Evolutionary conservation across 371 early-diverging fungal genomes (phyloP).

Genomic region (Mucor lusitanicus): DNA sequence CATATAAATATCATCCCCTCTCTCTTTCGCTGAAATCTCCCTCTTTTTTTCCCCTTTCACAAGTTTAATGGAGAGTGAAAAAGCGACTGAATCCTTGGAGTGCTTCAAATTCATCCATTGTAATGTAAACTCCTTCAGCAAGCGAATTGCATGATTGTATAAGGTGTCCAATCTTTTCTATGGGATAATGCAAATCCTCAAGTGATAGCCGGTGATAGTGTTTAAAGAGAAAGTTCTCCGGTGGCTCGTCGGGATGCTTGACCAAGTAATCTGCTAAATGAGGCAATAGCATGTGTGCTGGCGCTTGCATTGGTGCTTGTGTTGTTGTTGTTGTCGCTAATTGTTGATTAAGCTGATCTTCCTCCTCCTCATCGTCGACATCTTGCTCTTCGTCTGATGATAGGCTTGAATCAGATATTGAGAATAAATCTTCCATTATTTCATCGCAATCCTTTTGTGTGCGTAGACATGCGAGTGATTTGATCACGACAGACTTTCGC

Average conservation of each 20-base stretch:
- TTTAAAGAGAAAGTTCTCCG: conserved; percentile 10
- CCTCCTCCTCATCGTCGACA: not conserved
- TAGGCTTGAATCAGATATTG: not conserved
- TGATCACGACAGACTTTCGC: not conserved
- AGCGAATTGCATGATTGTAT: not conserved
- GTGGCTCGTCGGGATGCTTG: conserved; percentile 16
- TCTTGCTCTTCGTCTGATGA: conserved; percentile 10
- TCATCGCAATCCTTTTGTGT: conserved; percentile 4
- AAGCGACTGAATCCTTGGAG: conserved; percentile 43
- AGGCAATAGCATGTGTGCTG: conserved; percentile 12
- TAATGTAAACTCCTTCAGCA: conserved; percentile 28
- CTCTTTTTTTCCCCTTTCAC: not conserved
- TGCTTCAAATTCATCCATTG: conserved; percentile 46
- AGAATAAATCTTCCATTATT: conserved; percentile 1
- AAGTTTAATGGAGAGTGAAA: not conserved
- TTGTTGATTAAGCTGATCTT: not conserved
- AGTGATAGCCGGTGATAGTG: conserved; percentile 8
- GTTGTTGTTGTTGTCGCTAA: not conserved
- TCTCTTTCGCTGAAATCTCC: not conserved
- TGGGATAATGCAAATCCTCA: not conserved
- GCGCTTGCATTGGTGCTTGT: not conserved
- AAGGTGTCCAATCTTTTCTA: not conserved
- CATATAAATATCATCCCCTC: not conserved
- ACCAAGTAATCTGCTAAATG: conserved; percentile 14
- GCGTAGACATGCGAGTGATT: not conserved